Base-by-base conservation (phyloP, 116 monocot genomes). In the Thalassia testudinum region DNA sequence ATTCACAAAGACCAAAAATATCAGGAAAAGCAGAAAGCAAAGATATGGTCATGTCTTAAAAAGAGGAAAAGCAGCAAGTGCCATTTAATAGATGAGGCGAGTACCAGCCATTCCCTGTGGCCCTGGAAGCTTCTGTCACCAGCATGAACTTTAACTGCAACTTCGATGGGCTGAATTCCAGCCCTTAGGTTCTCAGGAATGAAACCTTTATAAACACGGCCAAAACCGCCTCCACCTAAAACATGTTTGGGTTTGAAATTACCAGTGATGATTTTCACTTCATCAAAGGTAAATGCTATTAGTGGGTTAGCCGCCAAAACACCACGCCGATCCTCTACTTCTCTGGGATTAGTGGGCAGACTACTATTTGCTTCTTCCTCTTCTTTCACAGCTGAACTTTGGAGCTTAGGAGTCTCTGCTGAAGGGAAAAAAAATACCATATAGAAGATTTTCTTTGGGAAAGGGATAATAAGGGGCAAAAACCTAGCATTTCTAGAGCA, bases 31-130 rank as follows among this genome's bases (percentile, higher is more conserved):
- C 25, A 47, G n/a, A n/a, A 18, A 13, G 23, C 1, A 27, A 28
- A 53, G 3, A 29, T 0, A 28, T 59, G 6, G 19, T 40, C 15
- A 1, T 47, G 26, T n/a, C n/a, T 23, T 1, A 24, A 29, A 42
- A 59, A 27, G 12, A 25, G 37, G 26, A 42, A 19, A 20, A 14
- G 54, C 23, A 0, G 10, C 26, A 17, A 44, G 44, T 2, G 13
- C 13, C 15, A 16, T 44, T 16, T 7, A 44, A 22, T 22, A 50
- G 37, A 55, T 15, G 37, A 30, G n/a, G n/a, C n/a, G n/a, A n/a
- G 17, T 75, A 92, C 92, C 79, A 92, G 92, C 92, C 92, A 92
- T 66, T 92, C 92, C 53, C 79, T 76, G 40, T 92, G 92, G 44
- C 92, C 92, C 67, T 86, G 92, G 50, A 24, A 68, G 49, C 86